Evolutionary conservation across 2,329 filamentous ascomycete genomes (phyloP), one percentile per base, ranked within the genome.

Genomic region (Aspergillus transmontanensis): DNA sequence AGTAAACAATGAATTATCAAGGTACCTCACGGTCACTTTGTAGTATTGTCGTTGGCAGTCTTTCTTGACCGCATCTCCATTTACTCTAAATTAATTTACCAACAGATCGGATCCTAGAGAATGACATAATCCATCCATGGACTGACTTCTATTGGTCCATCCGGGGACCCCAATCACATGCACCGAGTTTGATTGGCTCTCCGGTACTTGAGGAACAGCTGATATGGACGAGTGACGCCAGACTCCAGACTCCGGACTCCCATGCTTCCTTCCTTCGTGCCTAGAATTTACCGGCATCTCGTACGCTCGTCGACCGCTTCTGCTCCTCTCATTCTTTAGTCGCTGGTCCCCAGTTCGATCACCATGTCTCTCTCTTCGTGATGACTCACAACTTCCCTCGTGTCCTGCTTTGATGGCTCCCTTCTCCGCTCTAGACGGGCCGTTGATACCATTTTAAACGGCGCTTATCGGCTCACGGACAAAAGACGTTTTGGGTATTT

Each of bases 211-310:
- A 41, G 34, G 41, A 62, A 62, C 68, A 70, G 68, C 66, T 71
- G 70, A 72, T 72, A 70, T 62, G 39, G 60, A 63, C 66, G 50
- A 71, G 65, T 72, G 70, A 72, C 70, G 70, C 68, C 69, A 71
- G 68, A 63, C 50, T 43, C 56, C 54, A 30, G 11, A 57, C 26
- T 48, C 36, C 36, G 16, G 59, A 14, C 57, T 60, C 65, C 46
- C 34, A 51, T 43, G 36, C 32, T 23, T 34, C 57, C 43, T 54
- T 58, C 48, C 62, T 67, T 55, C 55, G 19, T 66, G 57, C 63
- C 45, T 63, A 60, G 58, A 50, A 43, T 61, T 54, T 32, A 58
- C 45, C 61, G 64, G 61, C 62, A 63, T 64, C 57, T 57, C 62
- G 56, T 60, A 56, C 53, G 32, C 56, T 63, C 53, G 56, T 64